phyloP scores from a whole-genome alignment of 1,284 basidiomycete species.

The Malassezia furfur region DNA sequence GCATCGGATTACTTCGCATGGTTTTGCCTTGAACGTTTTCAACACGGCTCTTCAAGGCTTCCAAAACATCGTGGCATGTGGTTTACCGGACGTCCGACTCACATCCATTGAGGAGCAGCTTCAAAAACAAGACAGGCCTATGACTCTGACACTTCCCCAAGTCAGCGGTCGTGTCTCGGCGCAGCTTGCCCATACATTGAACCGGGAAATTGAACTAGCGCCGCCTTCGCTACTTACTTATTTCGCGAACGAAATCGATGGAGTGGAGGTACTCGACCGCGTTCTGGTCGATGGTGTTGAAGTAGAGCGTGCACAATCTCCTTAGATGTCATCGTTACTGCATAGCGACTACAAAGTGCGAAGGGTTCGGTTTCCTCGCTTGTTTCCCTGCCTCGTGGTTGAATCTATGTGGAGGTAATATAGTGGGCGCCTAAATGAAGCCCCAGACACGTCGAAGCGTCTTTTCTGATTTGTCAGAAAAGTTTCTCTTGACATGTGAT shows the following conservation, averaged over 20 bases:
- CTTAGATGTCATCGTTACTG: too few relatives aligned
- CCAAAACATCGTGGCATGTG: conserved; percentile 78
- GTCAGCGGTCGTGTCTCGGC: background rate
- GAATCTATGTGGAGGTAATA: too few relatives aligned
- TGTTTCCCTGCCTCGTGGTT: too few relatives aligned
- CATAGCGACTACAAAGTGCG: too few relatives aligned
- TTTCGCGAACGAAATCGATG: background rate
- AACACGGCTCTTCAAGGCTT: conserved; percentile 68
- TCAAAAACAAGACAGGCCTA: background rate
- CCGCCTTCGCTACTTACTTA: background rate
- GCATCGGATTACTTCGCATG: conserved; percentile 85
- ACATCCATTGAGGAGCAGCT: conserved; percentile 48
- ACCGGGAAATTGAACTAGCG: background rate
- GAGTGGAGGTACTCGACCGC: background rate
- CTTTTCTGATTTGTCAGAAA: too few relatives aligned
- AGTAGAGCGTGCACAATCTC: background rate
- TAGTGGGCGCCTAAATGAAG: too few relatives aligned
- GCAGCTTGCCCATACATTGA: background rate
- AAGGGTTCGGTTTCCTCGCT: too few relatives aligned
- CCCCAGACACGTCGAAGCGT: too few relatives aligned
- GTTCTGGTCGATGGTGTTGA: background rate
- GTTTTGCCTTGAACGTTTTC: conserved; percentile 87
- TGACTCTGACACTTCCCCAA: background rate
- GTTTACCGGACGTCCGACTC: conserved; percentile 73
- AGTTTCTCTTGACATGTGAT: too few relatives aligned